A percentile compares a stretch with the other conserved stretches of the same genome.
Evolutionary conservation across 2,329 filamentous ascomycete species (phyloP).

Genomic region (Colletotrichum magnum): DNA sequence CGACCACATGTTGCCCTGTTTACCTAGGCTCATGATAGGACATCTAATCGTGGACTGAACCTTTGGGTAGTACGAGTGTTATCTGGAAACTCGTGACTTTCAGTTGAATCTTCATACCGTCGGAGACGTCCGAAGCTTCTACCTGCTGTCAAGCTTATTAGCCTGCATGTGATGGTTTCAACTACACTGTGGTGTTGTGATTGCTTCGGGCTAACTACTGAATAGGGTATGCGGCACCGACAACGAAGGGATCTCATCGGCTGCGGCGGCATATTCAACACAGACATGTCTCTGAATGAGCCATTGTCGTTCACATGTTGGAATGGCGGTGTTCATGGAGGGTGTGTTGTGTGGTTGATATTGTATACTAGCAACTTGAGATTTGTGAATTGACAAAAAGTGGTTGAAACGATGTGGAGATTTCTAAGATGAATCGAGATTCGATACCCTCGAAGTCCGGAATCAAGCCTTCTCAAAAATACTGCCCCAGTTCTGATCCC

Average conservation of each 20-base stretch:
- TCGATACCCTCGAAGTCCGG: too few species aligned
- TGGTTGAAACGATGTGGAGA: too few species aligned
- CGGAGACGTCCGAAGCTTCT: conserved; percentile 1
- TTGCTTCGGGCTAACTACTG: conserved; percentile 12
- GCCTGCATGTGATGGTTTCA: conserved; percentile 11
- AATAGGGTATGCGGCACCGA: conserved; percentile 10
- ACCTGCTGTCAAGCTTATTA: conserved; percentile 6
- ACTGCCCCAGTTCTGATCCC: conserved; percentile 11
- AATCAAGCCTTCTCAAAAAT: background rate
- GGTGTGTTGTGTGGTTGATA: too few species aligned
- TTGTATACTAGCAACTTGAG: too few species aligned
- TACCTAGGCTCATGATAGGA: too few species aligned
- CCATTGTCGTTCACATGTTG: too few species aligned
- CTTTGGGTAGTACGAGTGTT: too few species aligned
- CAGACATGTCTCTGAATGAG: background rate
- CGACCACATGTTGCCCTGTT: conserved; percentile 4
- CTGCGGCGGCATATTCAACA: background rate
- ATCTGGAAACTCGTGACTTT: too few species aligned
- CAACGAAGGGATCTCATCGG: background rate
- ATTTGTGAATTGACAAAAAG: too few species aligned
- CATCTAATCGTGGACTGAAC: too few species aligned
- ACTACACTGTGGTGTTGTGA: background rate
- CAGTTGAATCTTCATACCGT: background rate
- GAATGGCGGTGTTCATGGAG: rapidly evolving
- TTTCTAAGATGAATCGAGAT: too few species aligned